Evolutionary conservation across 2,329 filamentous ascomycete species (phyloP).

Genomic region (Colletotrichum tamarilloi): DNA sequence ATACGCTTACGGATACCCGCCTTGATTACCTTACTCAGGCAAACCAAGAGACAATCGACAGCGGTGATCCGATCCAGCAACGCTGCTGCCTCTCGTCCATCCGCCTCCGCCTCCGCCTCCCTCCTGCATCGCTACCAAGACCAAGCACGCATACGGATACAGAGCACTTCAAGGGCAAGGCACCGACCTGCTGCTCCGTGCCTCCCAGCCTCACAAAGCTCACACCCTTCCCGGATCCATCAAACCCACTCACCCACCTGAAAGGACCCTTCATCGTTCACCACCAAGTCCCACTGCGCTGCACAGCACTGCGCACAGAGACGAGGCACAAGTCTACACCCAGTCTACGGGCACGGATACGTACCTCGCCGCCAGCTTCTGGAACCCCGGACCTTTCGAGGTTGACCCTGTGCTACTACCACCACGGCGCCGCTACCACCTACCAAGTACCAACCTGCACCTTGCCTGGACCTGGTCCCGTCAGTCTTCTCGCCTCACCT

Average conservation of each 20-base stretch:
- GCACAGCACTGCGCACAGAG: background rate
- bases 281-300: background rate
- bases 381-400: conserved; percentile 3
- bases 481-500: conserved; percentile 2
- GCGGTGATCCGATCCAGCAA: background rate
- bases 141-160: background rate
- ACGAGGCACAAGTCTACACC: background rate
- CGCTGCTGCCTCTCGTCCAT: conserved; percentile 16
- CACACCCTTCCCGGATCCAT: background rate
- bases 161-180: background rate
- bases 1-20: background rate
- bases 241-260: conserved; percentile 1
- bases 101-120: background rate
- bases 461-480: conserved; percentile 10
- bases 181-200: conserved; percentile 4
- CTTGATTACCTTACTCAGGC: background rate
- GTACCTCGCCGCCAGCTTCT: background rate
- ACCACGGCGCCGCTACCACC: background rate
- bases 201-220: background rate
- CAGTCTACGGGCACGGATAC: background rate
- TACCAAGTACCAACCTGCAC: background rate
- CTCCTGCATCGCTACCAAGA: background rate
- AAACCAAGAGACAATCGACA: background rate
- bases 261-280: conserved; percentile 2
- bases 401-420: background rate